Conservation (phyloP, 2,329 filamentous ascomycete genomes). For the Lecanicillium sp. region DNA sequence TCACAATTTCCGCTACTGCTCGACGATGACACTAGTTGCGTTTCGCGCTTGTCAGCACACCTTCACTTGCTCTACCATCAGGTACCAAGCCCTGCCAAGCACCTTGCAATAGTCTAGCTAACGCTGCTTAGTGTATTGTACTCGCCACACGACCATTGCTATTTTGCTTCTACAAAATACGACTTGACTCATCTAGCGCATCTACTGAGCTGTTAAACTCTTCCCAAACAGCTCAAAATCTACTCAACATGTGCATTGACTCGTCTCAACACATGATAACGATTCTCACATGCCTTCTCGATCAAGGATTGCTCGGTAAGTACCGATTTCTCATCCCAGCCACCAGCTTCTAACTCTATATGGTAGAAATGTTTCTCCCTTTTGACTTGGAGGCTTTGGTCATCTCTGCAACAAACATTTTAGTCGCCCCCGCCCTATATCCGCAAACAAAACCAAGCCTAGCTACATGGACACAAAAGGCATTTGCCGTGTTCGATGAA, state of each 20-base stretch:
- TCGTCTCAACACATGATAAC: conserved; percentile 24
- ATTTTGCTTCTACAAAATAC: conserved; percentile 23
- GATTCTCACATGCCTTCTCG: conserved; percentile 33
- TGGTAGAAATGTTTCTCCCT: conserved; percentile 34
- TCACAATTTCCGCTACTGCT: conserved; percentile 19
- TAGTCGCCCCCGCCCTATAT: conserved; percentile 29
- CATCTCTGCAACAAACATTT: conserved; percentile 31
- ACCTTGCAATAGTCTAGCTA: no score
- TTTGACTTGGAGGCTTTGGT: conserved; percentile 38
- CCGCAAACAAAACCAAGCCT: conserved; percentile 24
- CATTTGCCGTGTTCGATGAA: conserved; percentile 35
- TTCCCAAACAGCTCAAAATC: conserved; percentile 21
- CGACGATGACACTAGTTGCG: conserved; percentile 22
- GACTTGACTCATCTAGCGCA: conserved; percentile 17
- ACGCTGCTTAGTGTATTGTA: conserved; percentile 20
- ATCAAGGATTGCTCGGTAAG: conserved; percentile 36
- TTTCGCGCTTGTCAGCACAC: conserved; percentile 22
- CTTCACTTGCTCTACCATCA: conserved; percentile 24
- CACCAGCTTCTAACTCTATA: no score
- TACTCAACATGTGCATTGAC: conserved; percentile 25
- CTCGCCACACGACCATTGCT: conserved; percentile 22
- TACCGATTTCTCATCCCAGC: no score
- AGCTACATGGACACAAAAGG: conserved; percentile 29
- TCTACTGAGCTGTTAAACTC: conserved; percentile 27
- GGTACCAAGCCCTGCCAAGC: conserved; percentile 14